Base-by-base conservation (phyloP, 2,329 filamentous ascomycete genomes). In the Alternaria longipes region DNA sequence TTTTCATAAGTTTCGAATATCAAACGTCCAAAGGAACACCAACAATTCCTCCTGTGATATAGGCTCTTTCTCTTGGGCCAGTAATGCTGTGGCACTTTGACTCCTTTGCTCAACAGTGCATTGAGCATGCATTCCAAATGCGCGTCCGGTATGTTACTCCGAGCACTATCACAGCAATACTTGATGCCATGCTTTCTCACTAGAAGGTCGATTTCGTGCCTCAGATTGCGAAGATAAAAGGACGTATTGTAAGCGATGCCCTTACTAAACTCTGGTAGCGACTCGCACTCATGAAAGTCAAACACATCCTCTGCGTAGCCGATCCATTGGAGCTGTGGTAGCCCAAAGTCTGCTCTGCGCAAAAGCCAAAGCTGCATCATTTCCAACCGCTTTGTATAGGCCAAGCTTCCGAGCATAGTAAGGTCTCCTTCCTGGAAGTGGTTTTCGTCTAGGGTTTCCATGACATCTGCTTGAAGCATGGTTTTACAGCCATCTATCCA, bases 41-140 rank as follows among this genome's bases (percentile, higher is more conserved):
- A 28, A 3, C 26, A 28, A 8, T 1, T 0, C 9, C 0, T 5
- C n/a, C 1, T 7, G 8, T 46, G 16, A 12, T 7, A 46, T 18
- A 46, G 2, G 18, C 16, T 3, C 16, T 20, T 12, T 8, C 28
- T 1, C 18, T 14, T 1, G 1, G 44, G 44, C 44, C 44, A 46
- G 12, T 12, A 30, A 3, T n/a, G 4, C 28, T 12, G 8, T 3
- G 42, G 42, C 2, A 30, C 24, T 5, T 12, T 3, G n/a, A 30
- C 2, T 0, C 24, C 24, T 1, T 11, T 6, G 8, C 0, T 45
- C 1, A 28, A 8, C 11, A 46, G 4, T 11, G 44, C n/a, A 30
- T 0, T 46, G 5, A 46, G 44, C 3, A 30, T 46, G 3, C 44
- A 46, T 0, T 2, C 0, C 0, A 12, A 0, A 30, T 30, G 44